Percentiles rank a stretch among this genome's conserved stretches.
Evolutionary conservation across 1,284 basidiomycete species (phyloP).

Genomic region (Apiotrichum veenhuisii): DNA sequence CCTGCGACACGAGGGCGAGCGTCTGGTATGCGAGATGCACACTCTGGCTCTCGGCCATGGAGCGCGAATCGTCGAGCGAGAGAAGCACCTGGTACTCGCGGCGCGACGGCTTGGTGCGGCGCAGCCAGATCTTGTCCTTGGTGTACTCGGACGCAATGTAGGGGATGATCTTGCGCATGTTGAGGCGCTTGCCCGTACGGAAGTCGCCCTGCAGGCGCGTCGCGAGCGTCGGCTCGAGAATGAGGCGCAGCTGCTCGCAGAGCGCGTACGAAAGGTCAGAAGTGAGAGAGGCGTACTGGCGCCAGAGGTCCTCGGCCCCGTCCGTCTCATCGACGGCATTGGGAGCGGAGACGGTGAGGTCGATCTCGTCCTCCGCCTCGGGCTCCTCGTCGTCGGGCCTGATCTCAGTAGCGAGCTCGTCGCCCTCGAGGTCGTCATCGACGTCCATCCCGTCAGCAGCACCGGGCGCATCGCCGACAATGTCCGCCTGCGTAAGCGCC

Average conservation of each 20-base stretch:
- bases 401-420: conserved; percentile 33
- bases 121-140: conserved; percentile 99
- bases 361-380: conserved; percentile 51
- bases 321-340: conserved; percentile 3
- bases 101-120: conserved; percentile 86
- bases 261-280: conserved; percentile 85
- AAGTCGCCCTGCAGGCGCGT: conserved; percentile 96
- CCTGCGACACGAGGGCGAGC: conserved; percentile 84
- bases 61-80: conserved; percentile 91
- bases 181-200: conserved; percentile 93
- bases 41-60: conserved; percentile 92
- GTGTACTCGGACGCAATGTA: conserved; percentile 99
- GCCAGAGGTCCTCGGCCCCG: conserved; percentile 74
- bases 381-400: conserved; percentile 31
- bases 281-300: conserved; percentile 82
- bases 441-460: conserved; percentile 36
- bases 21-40: conserved; percentile 94
- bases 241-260: conserved; percentile 94
- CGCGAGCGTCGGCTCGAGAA: conserved; percentile 90
- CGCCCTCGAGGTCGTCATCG: conserved; percentile 41
- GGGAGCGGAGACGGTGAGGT: conserved; percentile 59
- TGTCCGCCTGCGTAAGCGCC: conserved; percentile 48
- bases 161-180: conserved; percentile 98
- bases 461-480: conserved; percentile 29
- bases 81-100: conserved; percentile 96